Evolutionary conservation across 2,329 filamentous ascomycete genomes (phyloP).

Genomic region (Sporothrix sp.): DNA sequence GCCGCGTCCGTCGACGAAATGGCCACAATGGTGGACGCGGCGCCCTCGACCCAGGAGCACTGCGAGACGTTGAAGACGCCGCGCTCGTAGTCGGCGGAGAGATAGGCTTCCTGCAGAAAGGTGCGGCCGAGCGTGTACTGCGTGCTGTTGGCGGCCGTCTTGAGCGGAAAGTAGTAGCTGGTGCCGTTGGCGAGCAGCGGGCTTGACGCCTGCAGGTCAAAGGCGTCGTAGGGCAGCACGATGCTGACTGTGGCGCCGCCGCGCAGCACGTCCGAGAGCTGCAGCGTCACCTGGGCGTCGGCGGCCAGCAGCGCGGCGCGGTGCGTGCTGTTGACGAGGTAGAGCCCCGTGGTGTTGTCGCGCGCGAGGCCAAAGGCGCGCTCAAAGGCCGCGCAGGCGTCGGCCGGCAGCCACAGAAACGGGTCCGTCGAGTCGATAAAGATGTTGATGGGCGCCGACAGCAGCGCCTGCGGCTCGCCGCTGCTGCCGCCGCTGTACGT

Average conservation of each 20-base stretch:
- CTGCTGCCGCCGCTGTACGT: conserved; percentile 26
- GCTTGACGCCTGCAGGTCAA: conserved; percentile 24
- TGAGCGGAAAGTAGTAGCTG: conserved; percentile 27
- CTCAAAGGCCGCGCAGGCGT: conserved; percentile 26
- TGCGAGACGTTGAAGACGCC: conserved; percentile 30
- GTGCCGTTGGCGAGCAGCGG: conserved; percentile 23
- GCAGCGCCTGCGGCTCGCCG: conserved; percentile 20
- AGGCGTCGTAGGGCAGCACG: conserved; percentile 26
- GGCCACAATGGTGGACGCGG: conserved; percentile 24
- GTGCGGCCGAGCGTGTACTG: conserved; percentile 29
- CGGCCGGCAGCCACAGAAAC: conserved; percentile 27
- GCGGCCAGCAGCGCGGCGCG: conserved; percentile 22
- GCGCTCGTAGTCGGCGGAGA: conserved; percentile 32
- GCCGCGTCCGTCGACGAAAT: no score
- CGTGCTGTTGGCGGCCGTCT: conserved; percentile 24
- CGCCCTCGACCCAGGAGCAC: conserved; percentile 27
- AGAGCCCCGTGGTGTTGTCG: conserved; percentile 23
- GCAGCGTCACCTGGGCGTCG: conserved; percentile 26
- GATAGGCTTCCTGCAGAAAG: conserved; percentile 30
- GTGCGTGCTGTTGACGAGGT: conserved; percentile 29
- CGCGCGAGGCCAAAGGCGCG: conserved; percentile 25
- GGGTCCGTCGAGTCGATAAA: conserved; percentile 30
- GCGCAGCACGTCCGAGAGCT: conserved; percentile 25
- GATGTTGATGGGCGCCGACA: conserved; percentile 27
- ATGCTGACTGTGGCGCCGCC: conserved; percentile 26